These are phyloP conservation scores for Sugiyamaella floridensis DNA, from an alignment of 805 yeast species.

Conservation along the genomic window DNA sequence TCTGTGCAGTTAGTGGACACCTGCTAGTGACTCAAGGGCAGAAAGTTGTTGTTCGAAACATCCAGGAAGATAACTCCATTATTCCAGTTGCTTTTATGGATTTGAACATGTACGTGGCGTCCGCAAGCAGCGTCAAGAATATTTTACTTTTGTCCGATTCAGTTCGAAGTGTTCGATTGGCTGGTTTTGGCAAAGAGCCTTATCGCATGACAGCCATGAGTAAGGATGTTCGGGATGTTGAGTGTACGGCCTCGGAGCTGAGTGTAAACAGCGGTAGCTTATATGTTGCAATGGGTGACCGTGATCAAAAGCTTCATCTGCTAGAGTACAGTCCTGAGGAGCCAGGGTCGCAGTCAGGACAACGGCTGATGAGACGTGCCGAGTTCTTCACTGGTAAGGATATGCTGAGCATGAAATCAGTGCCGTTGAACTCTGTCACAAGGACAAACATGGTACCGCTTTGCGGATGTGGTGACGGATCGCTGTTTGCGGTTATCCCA, in stretches of 20 bases:
- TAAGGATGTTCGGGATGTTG: slow-evolving; percentile 58
- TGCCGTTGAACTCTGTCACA: slow-evolving; percentile 17
- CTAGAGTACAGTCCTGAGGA: slow-evolving; percentile 90
- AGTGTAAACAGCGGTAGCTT: slow-evolving; percentile 64
- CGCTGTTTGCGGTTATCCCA: slow-evolving; percentile 66
- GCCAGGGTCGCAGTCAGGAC: slow-evolving; percentile 74
- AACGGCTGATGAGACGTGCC: slow-evolving; percentile 59
- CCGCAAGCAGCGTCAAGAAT: slow-evolving; percentile 77
- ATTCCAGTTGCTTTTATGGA: slow-evolving; percentile 93
- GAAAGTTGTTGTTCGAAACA: slow-evolving; percentile 66
- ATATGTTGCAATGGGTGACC: slow-evolving; percentile 61
- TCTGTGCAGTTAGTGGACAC: slow-evolving; percentile 76
- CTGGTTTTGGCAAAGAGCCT: slow-evolving; percentile 94
- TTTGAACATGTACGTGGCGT: slow-evolving; percentile 70
- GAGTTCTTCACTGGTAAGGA: slow-evolving; percentile 62
- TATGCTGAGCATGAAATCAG: slow-evolving; percentile 24
- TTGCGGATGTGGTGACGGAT: slow-evolving; percentile 76
- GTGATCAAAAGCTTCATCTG: slow-evolving; percentile 57
- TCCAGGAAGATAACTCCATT: slow-evolving; percentile 77
- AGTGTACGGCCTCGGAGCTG: slow-evolving; percentile 70
- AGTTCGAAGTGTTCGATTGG: slow-evolving; percentile 65
- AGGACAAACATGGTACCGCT: slow-evolving; percentile 41
- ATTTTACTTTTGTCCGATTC: slow-evolving; percentile 77
- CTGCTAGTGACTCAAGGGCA: slow-evolving; percentile 84
- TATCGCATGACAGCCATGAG: slow-evolving; percentile 75